phyloP scores from a whole-genome alignment of 1,284 basidiomycete genomes.

The Malassezia japonica region DNA sequence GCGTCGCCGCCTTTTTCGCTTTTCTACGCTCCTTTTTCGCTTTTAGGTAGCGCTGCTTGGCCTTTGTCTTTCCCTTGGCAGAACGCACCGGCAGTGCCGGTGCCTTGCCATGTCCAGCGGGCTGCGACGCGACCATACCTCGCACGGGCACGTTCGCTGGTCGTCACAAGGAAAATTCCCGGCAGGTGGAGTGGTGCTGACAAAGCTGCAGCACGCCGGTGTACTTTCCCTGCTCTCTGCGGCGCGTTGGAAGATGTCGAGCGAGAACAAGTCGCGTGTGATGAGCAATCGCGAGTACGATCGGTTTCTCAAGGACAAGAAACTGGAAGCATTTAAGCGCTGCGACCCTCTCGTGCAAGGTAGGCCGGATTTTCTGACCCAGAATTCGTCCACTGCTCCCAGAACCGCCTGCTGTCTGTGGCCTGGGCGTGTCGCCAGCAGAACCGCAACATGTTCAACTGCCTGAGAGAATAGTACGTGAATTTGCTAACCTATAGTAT shows the following conservation, averaged over 20 bases:
- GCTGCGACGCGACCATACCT: background rate
- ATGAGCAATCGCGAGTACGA: slow-evolving; percentile 20
- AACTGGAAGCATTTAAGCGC: slow-evolving; percentile 10
- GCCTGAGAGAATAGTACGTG: slow-evolving; percentile 10
- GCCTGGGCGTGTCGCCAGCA: slow-evolving; percentile 15
- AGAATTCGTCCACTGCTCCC: slow-evolving; percentile 17
- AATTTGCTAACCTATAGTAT: background rate
- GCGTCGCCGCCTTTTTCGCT: slow-evolving; percentile 24
- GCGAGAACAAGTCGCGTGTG: slow-evolving; percentile 1
- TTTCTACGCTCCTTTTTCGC: slow-evolving; percentile 42
- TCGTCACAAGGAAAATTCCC: background rate
- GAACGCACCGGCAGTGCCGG: background rate
- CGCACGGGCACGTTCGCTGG: background rate
- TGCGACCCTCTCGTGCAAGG: slow-evolving; percentile 17
- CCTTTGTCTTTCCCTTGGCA: slow-evolving; percentile 33
- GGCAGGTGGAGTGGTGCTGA: background rate
- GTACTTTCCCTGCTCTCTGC: background rate
- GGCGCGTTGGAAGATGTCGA: slow-evolving; percentile 8
- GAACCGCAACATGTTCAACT: slow-evolving; percentile 10
- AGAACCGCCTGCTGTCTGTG: slow-evolving; percentile 9
- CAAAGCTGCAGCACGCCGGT: background rate
- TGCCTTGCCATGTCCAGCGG: background rate
- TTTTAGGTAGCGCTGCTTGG: slow-evolving; percentile 40
- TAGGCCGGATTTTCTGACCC: background rate
- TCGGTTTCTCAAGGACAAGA: slow-evolving; percentile 10